Evolutionary conservation across 169 alveolate genomes (phyloP).

Genomic region (Babesia bovis): DNA sequence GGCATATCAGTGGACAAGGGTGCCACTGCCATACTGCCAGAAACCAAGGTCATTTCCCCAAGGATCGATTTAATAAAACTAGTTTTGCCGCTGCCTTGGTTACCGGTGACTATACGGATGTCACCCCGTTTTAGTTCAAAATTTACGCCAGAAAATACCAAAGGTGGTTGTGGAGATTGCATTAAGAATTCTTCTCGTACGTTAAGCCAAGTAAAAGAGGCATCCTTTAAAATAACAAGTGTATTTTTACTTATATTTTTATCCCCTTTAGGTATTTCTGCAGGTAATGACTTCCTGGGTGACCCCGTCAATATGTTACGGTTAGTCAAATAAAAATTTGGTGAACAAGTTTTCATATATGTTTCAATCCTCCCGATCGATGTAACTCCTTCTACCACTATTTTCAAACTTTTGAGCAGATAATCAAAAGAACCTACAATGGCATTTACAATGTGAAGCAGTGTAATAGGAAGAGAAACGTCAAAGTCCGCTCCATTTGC

Average conservation of each 20-base stretch:
- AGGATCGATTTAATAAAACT: conserved; percentile 58
- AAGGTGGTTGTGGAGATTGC: not conserved
- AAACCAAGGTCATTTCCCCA: conserved; percentile 65
- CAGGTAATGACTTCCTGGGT: not conserved
- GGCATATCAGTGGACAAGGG: conserved; percentile 61
- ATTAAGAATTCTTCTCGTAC: conserved; percentile 2
- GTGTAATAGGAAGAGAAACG: conserved; percentile 35
- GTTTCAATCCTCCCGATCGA: conserved; percentile 32
- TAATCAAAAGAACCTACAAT: conserved; percentile 32
- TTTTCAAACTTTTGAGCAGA: conserved; percentile 32
- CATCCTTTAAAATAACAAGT: conserved; percentile 39
- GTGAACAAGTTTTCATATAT: conserved; percentile 39
- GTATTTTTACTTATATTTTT: not conserved
- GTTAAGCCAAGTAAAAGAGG: conserved; percentile 39
- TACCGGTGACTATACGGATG: conserved; percentile 45
- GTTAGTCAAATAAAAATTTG: conserved; percentile 43
- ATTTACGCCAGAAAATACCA: not conserved
- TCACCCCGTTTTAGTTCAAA: conserved; percentile 56
- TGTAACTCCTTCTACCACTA: conserved; percentile 19
- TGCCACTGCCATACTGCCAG: conserved; percentile 65
- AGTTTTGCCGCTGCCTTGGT: conserved; percentile 64
- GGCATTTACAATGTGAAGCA: conserved; percentile 20
- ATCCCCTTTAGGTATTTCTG: not conserved
- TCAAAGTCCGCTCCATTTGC: conserved; percentile 1
- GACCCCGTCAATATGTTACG: not conserved